Evolutionary conservation across 1,284 basidiomycete genomes (phyloP).

Genomic region (Amylostereum areolatum): DNA sequence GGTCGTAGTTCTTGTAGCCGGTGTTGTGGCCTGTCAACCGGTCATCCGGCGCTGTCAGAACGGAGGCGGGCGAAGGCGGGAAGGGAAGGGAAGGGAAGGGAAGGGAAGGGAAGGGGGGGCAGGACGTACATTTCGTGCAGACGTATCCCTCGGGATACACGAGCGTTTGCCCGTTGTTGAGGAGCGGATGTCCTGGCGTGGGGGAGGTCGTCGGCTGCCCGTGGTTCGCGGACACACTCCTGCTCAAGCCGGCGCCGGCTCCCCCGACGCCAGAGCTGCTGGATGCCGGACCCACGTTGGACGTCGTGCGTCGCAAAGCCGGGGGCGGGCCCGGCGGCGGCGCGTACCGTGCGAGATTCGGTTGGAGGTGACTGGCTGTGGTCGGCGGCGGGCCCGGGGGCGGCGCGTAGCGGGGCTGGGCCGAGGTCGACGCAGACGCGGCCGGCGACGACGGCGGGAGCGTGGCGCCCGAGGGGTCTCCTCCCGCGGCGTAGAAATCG

Average conservation of each 20-base stretch:
- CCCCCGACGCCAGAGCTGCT: background rate
- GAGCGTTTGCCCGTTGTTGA: constrained; percentile 52
- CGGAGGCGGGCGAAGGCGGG: background rate
- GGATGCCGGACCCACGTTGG: too few species aligned
- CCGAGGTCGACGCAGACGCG: too few species aligned
- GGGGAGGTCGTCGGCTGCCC: constrained; percentile 57
- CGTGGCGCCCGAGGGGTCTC: constrained; percentile 17
- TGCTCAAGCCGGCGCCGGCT: constrained; percentile 1
- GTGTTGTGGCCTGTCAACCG: constrained; percentile 54
- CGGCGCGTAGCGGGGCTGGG: too few species aligned
- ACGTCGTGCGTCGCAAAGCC: constrained; percentile 7
- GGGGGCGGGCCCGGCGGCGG: constrained; percentile 21
- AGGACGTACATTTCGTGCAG: constrained; percentile 57
- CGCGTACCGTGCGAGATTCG: constrained; percentile 16
- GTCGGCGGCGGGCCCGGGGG: background rate
- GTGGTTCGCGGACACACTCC: constrained; percentile 30
- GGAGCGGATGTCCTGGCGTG: constrained; percentile 56
- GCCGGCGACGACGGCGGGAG: too few species aligned
- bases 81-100: background rate
- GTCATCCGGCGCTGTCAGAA: background rate
- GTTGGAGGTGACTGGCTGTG: background rate
- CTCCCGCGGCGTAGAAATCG: constrained; percentile 48
- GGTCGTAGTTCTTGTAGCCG: constrained; percentile 66
- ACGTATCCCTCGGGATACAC: constrained; percentile 59
- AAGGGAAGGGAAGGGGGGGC: constrained; percentile 4